Percentiles rank a stretch among this genome's conserved stretches.
These are phyloP conservation scores for Apiospora hydei DNA, from an alignment of 2,329 filamentous ascomycete species.

Conservation along the genomic window DNA sequence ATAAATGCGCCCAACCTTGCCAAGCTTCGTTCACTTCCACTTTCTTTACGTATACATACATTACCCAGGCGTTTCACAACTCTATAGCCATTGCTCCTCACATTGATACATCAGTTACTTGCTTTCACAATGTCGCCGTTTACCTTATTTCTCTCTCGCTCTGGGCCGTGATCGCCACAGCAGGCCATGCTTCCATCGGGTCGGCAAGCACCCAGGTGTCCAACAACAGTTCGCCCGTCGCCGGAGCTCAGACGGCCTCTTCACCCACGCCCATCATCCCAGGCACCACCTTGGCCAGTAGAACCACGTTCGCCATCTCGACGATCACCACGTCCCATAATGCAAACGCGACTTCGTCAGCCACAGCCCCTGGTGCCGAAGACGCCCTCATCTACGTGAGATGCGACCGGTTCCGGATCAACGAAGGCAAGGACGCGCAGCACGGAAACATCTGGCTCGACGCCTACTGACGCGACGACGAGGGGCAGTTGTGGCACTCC, in stretches of 20 bases:
- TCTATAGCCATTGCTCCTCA: not conserved
- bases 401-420: not conserved
- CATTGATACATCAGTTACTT: not conserved
- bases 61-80: not conserved
- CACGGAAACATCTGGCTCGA: constrained; percentile 8
- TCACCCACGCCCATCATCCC: not conserved
- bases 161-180: not conserved
- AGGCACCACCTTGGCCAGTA: not conserved
- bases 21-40: not conserved
- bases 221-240: not conserved
- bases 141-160: not conserved
- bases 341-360: not conserved
- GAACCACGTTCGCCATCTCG: not conserved
- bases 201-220: not conserved
- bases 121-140: not conserved
- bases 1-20: not conserved
- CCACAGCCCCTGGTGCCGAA: not conserved
- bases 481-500: not conserved
- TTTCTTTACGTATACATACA: not conserved
- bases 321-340: not conserved
- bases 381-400: not conserved
- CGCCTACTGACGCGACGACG: not conserved
- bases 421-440: not conserved
- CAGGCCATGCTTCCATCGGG: not conserved
- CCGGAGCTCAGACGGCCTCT: too few relatives aligned